Conservation (phyloP, 495 filamentous ascomycete species). For the Tuber melanosporum region DNA sequence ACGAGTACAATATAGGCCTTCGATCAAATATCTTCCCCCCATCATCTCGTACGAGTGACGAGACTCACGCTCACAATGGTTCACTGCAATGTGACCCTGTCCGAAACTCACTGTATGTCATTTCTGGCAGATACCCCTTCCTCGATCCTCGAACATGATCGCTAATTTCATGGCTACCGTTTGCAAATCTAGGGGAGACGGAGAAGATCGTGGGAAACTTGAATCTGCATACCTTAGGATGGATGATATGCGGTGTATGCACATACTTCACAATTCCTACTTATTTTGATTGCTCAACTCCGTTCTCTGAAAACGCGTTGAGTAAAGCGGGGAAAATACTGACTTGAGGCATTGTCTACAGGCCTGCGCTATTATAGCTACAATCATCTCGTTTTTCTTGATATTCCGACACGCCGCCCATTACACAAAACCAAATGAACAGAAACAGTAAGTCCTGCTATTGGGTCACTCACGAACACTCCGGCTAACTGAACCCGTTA, state of each 20-base stretch:
- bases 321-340: constrained; percentile 36
- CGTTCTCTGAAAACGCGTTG: constrained; percentile 36
- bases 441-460: constrained; percentile 59
- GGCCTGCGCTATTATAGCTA: constrained; percentile 52
- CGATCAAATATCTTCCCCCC: not conserved
- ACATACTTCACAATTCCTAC: constrained; percentile 4
- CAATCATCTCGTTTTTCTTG: constrained; percentile 55
- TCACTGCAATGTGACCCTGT: constrained; percentile 37
- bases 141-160: constrained; percentile 2
- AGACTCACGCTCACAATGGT: constrained; percentile 17
- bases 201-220: constrained; percentile 35
- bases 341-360: constrained; percentile 36
- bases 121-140: not conserved
- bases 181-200: constrained; percentile 29
- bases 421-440: constrained; percentile 75
- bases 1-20: not conserved
- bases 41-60: not conserved
- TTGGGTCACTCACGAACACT: constrained; percentile 3
- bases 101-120: constrained; percentile 37
- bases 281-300: constrained; percentile 3
- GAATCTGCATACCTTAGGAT: constrained; percentile 47
- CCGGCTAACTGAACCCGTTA: constrained; percentile 30
- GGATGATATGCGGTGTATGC: constrained; percentile 54
- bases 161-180: constrained; percentile 16
- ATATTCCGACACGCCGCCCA: constrained; percentile 73